These are phyloP conservation scores for Cystofilobasidium macerans DNA, from an alignment of 768 basidiomycete genomes.

Conservation along the genomic window DNA sequence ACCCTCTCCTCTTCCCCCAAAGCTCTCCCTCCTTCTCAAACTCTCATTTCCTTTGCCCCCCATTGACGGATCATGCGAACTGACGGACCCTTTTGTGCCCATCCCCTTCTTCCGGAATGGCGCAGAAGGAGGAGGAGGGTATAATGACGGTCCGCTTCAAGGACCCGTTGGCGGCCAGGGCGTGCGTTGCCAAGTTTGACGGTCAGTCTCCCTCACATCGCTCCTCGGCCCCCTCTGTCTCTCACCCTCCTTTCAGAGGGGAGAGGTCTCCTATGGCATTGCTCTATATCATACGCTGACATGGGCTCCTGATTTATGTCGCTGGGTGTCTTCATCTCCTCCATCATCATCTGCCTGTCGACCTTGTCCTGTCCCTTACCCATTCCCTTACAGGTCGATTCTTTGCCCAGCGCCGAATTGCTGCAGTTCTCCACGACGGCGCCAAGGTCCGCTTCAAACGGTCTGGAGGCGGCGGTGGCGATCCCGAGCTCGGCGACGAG, in stretches of 20 bases:
- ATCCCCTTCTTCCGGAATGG: background rate
- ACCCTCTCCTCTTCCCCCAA: background rate
- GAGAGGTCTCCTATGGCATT: too few relatives aligned
- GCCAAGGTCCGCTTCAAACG: slow-evolving; percentile 68
- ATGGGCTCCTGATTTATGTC: too few relatives aligned
- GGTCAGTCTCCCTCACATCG: slow-evolving; percentile 39
- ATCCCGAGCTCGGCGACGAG: slow-evolving; percentile 48
- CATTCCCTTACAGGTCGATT: slow-evolving; percentile 8
- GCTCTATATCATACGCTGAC: too few relatives aligned
- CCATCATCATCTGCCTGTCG: too few relatives aligned
- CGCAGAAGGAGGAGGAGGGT: slow-evolving; percentile 79
- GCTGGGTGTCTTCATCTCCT: too few relatives aligned
- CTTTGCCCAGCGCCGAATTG: slow-evolving; percentile 41
- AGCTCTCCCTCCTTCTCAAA: too few relatives aligned
- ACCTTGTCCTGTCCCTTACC: background rate
- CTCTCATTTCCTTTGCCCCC: too few relatives aligned
- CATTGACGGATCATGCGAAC: too few relatives aligned
- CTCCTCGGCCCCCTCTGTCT: slow-evolving; percentile 48
- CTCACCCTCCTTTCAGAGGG: slow-evolving; percentile 49
- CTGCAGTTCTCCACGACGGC: slow-evolving; percentile 73
- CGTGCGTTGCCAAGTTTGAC: slow-evolving; percentile 50
- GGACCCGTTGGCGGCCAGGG: slow-evolving; percentile 82
- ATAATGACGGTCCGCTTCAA: slow-evolving; percentile 94
- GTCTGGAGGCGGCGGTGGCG: slow-evolving; percentile 56
- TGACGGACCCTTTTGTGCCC: too few relatives aligned